Percentiles rank a stretch among this genome's conserved stretches.
phyloP scores from a whole-genome alignment of 2,329 filamentous ascomycete species.

The Plectosphaerella cucumerina region DNA sequence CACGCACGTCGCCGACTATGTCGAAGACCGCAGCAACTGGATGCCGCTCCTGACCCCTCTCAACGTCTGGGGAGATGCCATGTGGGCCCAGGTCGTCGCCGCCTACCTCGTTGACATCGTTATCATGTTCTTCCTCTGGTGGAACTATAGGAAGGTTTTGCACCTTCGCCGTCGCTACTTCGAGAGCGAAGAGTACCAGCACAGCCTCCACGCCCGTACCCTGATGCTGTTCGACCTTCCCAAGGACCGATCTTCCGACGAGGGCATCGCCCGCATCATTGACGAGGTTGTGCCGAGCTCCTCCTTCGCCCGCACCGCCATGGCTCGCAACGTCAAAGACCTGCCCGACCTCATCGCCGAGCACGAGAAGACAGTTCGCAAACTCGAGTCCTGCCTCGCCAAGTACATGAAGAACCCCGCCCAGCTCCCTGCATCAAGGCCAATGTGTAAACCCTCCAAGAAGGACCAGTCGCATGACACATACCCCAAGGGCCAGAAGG shows the following conservation, averaged over 20 bases:
- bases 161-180: slow-evolving; percentile 74
- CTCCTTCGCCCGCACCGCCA: slow-evolving; percentile 72
- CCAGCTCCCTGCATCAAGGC: slow-evolving; percentile 70
- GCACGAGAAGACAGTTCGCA: slow-evolving; percentile 75
- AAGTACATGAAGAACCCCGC: slow-evolving; percentile 88
- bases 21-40: slow-evolving; percentile 34
- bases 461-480: slow-evolving; percentile 66
- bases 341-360: slow-evolving; percentile 80
- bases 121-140: slow-evolving; percentile 80
- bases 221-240: slow-evolving; percentile 81
- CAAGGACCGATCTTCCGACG: slow-evolving; percentile 70
- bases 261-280: slow-evolving; percentile 80
- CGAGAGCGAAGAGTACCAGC: slow-evolving; percentile 81
- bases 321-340: slow-evolving; percentile 89
- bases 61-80: slow-evolving; percentile 44
- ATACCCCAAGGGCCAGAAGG: slow-evolving; percentile 65
- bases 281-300: slow-evolving; percentile 76
- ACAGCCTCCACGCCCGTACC: slow-evolving; percentile 73
- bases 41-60: slow-evolving; percentile 57
- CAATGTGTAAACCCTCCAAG: slow-evolving; percentile 75
- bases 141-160: slow-evolving; percentile 75
- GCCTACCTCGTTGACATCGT: slow-evolving; percentile 68
- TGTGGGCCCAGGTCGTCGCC: slow-evolving; percentile 57
- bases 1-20: slow-evolving; percentile 35
- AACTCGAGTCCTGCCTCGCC: slow-evolving; percentile 78